These are phyloP conservation scores for Amaranthus hypochondriacus DNA, from an alignment of 148 eudicot genomes.

Conservation along the genomic window DNA sequence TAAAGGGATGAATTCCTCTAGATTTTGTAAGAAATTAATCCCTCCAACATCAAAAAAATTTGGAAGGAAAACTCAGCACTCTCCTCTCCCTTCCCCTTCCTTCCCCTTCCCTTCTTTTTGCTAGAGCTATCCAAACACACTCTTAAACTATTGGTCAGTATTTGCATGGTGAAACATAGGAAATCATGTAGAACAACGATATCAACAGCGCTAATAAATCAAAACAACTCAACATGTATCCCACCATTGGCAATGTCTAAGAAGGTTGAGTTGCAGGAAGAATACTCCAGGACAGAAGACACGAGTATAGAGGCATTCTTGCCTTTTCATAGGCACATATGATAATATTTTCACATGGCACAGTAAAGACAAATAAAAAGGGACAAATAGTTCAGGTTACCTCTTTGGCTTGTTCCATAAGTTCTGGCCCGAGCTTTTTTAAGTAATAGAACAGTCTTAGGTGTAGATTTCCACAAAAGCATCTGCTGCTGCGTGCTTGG, in stretches of 20 bases:
- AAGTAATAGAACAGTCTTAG: slow-evolving; percentile 81
- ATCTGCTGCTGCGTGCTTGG: slow-evolving; percentile 99
- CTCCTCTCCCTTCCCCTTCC: too few species aligned
- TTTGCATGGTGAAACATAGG: background rate
- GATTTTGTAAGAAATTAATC: too few species aligned
- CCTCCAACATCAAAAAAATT: too few species aligned
- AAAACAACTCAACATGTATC: background rate
- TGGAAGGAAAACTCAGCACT: too few species aligned
- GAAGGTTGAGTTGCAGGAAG: background rate
- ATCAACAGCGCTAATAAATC: background rate
- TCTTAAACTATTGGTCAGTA: background rate
- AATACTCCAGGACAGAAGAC: background rate
- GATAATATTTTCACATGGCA: background rate
- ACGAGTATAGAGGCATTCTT: background rate
- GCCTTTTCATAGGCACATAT: background rate
- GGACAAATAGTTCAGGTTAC: slow-evolving; percentile 28
- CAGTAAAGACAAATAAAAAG: background rate
- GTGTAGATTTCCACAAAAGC: slow-evolving; percentile 99
- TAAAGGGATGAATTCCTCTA: too few species aligned
- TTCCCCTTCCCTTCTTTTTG: too few species aligned
- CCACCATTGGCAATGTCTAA: background rate
- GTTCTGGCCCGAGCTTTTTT: slow-evolving; percentile 90
- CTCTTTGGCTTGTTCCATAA: slow-evolving; percentile 98
- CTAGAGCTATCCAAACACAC: too few species aligned
- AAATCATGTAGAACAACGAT: background rate